These are phyloP conservation scores for Mucor mucedo DNA, from an alignment of 371 early-diverging fungal genomes.

Conservation along the genomic window DNA sequence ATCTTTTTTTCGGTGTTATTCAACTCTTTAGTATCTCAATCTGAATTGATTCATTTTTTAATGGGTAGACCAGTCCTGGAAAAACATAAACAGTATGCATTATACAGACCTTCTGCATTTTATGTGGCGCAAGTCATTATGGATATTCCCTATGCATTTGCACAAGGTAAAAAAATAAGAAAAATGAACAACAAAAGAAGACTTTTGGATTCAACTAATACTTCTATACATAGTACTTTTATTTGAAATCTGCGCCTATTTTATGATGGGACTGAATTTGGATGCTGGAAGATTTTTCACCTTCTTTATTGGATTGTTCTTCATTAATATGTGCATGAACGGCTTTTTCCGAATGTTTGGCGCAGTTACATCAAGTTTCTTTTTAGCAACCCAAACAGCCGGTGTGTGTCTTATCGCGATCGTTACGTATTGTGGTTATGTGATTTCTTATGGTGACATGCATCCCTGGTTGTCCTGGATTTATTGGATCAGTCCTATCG, in stretches of 20 bases:
- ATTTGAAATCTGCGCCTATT: conserved; percentile 65
- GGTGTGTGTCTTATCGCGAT: conserved; percentile 59
- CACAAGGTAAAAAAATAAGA: conserved; percentile 22
- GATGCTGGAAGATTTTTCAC: conserved; percentile 56
- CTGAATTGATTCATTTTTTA: conserved; percentile 56
- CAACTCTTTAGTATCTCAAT: conserved; percentile 57
- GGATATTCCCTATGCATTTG: conserved; percentile 41
- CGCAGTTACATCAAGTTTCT: conserved; percentile 55
- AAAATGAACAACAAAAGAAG: too few species aligned
- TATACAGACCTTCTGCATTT: conserved; percentile 69
- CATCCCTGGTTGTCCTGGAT: conserved; percentile 76
- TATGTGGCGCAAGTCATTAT: conserved; percentile 62
- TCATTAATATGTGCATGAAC: conserved; percentile 58
- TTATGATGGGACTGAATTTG: conserved; percentile 60
- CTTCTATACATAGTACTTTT: conserved; percentile 29
- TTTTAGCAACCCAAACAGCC: conserved; percentile 57
- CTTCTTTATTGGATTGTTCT: conserved; percentile 50
- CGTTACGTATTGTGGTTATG: conserved; percentile 67
- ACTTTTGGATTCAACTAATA: conserved; percentile 5
- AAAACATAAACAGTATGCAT: conserved; percentile 70
- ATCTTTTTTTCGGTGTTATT: conserved; percentile 62
- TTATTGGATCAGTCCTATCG: conserved; percentile 71
- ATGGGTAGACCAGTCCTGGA: conserved; percentile 66
- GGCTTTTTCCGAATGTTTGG: conserved; percentile 48
- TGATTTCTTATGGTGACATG: conserved; percentile 64